Evolutionary conservation across 2,329 filamentous ascomycete species (phyloP).

Genomic region (Phialophora expanda): DNA sequence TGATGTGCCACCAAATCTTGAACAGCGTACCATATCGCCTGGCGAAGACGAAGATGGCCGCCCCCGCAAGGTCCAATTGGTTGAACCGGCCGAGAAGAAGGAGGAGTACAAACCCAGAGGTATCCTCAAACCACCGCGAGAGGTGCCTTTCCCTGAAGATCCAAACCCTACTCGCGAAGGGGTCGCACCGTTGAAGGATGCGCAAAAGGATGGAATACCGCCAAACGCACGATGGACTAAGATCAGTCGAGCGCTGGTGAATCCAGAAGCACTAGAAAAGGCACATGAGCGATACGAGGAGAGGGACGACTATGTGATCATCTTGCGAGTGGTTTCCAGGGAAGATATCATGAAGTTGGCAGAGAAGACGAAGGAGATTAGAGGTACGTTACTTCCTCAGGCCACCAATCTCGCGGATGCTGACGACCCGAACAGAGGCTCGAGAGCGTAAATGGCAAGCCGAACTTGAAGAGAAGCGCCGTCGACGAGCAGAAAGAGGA

Average conservation of each 20-base stretch:
- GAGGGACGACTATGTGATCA: conserved; percentile 90
- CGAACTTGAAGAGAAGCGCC: conserved; percentile 44
- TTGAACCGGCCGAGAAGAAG: conserved; percentile 72
- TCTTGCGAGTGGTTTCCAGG: conserved; percentile 81
- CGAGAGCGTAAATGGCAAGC: conserved; percentile 44
- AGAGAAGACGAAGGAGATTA: conserved; percentile 76
- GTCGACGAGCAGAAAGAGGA: conserved; percentile 51
- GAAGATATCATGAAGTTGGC: conserved; percentile 91
- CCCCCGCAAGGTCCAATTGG: conserved; percentile 51
- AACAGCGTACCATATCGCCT: conserved; percentile 35
- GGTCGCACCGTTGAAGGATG: conserved; percentile 90
- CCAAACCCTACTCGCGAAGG: conserved; percentile 82
- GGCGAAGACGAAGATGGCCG: conserved; percentile 38
- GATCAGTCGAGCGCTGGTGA: conserved; percentile 85
- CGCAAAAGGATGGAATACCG: conserved; percentile 72
- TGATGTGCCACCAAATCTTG: conserved; percentile 16
- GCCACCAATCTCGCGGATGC: not conserved
- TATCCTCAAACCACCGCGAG: conserved; percentile 82
- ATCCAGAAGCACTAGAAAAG: conserved; percentile 81
- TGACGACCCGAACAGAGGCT: conserved; percentile 42
- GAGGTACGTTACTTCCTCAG: conserved; percentile 62
- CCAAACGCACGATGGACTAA: conserved; percentile 84
- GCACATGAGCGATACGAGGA: conserved; percentile 93
- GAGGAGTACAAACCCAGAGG: conserved; percentile 73
- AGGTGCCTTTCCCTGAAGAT: conserved; percentile 80